These are phyloP conservation scores for Tetrahymena thermophila DNA, from an alignment of 73 alveolate species.

Conservation along the genomic window DNA sequence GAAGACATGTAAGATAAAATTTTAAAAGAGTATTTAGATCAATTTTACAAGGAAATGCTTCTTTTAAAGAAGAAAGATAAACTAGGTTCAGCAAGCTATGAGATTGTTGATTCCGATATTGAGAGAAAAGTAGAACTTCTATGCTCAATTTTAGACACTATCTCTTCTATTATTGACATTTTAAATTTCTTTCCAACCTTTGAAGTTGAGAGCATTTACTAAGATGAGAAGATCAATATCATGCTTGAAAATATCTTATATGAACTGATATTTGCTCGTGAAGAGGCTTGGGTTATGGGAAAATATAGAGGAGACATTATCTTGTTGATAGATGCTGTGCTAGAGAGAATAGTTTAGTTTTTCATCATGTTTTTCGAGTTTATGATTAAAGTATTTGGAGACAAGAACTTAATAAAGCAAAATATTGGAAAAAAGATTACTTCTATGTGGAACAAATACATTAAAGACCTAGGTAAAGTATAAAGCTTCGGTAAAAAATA, in stretches of 20 bases:
- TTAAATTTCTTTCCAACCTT: not conserved
- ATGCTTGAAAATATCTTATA: not conserved
- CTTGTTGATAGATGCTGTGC: not conserved
- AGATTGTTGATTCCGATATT: not conserved
- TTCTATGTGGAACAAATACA: not conserved
- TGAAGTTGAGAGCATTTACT: not conserved
- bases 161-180: not conserved
- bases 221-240: not conserved
- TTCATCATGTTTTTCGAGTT: not conserved
- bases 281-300: not conserved
- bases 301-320: not conserved
- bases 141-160: not conserved
- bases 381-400: not conserved
- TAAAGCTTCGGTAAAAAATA: not conserved
- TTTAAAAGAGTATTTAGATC: not conserved
- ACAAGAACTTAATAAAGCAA: not conserved
- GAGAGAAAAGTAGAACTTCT: conserved; percentile 2
- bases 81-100: not conserved
- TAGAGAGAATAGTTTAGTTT: not conserved
- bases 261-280: not conserved
- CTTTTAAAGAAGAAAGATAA: not conserved
- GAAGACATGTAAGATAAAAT: not conserved
- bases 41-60: not conserved
- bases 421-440: not conserved
- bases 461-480: not conserved